These are phyloP conservation scores for Malassezia yamatoensis DNA, from an alignment of 1,284 basidiomycete genomes.

Conservation along the genomic window DNA sequence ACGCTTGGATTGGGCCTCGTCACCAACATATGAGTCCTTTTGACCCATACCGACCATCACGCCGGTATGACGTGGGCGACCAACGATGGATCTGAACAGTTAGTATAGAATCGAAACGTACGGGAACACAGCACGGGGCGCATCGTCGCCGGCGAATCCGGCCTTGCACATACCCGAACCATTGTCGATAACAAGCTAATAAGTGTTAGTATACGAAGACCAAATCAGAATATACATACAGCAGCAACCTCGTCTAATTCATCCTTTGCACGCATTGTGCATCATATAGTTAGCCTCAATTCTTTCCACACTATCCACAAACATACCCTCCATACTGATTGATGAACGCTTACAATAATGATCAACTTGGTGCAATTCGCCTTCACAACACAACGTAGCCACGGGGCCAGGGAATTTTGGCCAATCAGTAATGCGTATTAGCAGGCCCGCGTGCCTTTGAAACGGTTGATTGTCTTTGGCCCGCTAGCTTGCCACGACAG, in stretches of 20 bases:
- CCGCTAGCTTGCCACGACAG: neutral
- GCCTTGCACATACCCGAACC: conserved; percentile 49
- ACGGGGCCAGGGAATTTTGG: neutral
- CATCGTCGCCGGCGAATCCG: conserved; percentile 64
- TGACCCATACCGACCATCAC: conserved; percentile 63
- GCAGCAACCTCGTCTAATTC: conserved; percentile 46
- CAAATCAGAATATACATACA: conserved; percentile 21
- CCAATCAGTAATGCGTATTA: neutral
- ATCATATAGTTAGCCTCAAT: neutral
- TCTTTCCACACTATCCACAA: neutral
- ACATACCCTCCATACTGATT: conserved; percentile 18
- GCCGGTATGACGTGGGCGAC: conserved; percentile 81
- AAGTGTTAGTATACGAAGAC: neutral
- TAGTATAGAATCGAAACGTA: conserved; percentile 31
- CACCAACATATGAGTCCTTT: conserved; percentile 52
- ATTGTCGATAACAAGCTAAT: conserved; percentile 48
- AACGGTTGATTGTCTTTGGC: neutral
- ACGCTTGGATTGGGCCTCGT: conserved; percentile 89
- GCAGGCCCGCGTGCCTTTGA: neutral
- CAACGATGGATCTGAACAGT: conserved; percentile 65
- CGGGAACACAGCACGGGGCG: conserved; percentile 66
- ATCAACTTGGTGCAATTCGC: no score
- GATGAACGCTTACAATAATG: neutral
- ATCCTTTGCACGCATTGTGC: neutral
- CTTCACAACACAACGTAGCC: neutral